Evolutionary conservation across 2,329 filamentous ascomycete species (phyloP).

Genomic region (Bipolaris victoriae): DNA sequence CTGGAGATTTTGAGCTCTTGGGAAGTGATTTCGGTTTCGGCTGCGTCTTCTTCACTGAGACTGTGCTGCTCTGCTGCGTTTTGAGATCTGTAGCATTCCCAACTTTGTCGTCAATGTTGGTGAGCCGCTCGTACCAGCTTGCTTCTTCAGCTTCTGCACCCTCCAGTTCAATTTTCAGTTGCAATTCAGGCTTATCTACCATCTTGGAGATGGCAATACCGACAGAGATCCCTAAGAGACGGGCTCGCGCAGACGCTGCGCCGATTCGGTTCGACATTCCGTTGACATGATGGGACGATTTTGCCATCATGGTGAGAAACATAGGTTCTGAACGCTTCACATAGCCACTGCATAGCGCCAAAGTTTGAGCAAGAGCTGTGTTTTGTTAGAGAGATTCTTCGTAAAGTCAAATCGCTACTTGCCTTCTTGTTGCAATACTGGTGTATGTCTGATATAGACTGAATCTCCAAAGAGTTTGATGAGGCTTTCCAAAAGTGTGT

Average conservation of each 20-base stretch:
- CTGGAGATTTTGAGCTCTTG: constrained; percentile 16
- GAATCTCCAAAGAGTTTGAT: constrained; percentile 81
- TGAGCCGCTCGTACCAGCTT: constrained; percentile 73
- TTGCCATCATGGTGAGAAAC: constrained; percentile 71
- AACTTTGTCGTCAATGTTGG: constrained; percentile 65
- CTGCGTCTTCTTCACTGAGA: not conserved
- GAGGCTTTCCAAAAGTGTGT: constrained; percentile 68
- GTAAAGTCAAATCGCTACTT: constrained; percentile 11
- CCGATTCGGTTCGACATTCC: constrained; percentile 84
- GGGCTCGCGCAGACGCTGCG: constrained; percentile 73
- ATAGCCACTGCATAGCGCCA: constrained; percentile 79
- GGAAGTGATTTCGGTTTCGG: constrained; percentile 17
- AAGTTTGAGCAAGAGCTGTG: constrained; percentile 77
- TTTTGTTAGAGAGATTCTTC: constrained; percentile 17
- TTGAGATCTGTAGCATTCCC: constrained; percentile 52
- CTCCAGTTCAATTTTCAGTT: constrained; percentile 82
- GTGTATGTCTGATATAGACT: constrained; percentile 83
- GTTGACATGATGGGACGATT: constrained; percentile 75
- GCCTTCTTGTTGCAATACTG: constrained; percentile 90
- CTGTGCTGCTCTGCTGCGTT: not conserved
- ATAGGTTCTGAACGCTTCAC: constrained; percentile 70
- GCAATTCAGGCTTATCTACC: constrained; percentile 69
- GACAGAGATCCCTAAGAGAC: constrained; percentile 87
- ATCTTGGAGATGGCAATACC: constrained; percentile 74
- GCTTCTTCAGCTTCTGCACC: constrained; percentile 77